Conservation (phyloP, 768 basidiomycete species). For the Tulasnella sp. region DNA sequence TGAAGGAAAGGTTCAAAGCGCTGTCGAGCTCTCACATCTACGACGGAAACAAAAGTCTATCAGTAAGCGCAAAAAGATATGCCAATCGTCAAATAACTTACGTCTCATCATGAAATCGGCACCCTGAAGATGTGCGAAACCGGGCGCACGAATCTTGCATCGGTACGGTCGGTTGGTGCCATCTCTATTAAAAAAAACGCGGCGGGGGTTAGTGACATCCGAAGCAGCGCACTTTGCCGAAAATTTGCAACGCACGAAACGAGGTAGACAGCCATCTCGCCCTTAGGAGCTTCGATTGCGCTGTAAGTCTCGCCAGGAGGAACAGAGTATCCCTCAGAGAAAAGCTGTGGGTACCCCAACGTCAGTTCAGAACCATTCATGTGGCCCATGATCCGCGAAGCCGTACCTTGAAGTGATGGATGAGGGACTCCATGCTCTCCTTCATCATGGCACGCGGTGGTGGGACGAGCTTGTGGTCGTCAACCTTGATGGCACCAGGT, state of each 20-base stretch:
- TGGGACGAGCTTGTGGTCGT: constrained; percentile 95
- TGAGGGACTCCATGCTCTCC: constrained; percentile 96
- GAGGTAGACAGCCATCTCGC: constrained; percentile 97
- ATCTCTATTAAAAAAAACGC: constrained; percentile 44
- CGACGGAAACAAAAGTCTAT: constrained; percentile 23
- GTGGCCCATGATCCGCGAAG: constrained; percentile 14
- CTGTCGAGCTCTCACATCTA: background rate
- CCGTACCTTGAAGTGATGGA: constrained; percentile 92
- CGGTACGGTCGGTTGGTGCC: constrained; percentile 93
- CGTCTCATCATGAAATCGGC: constrained; percentile 98
- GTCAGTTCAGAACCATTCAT: background rate
- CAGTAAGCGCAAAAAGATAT: background rate
- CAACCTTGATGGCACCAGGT: constrained; percentile 81
- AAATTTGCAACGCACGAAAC: constrained; percentile 59
- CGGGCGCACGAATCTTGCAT: constrained; percentile 95
- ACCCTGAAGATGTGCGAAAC: constrained; percentile 91
- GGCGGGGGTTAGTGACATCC: background rate
- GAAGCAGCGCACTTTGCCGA: background rate
- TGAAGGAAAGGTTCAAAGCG: background rate
- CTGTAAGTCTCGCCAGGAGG: constrained; percentile 90
- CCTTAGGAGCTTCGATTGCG: constrained; percentile 97
- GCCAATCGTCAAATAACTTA: constrained; percentile 35
- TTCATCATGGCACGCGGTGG: constrained; percentile 98
- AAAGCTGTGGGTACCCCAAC: constrained; percentile 47
- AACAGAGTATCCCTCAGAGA: constrained; percentile 93